These are phyloP conservation scores for Podaxis pistillaris DNA, from an alignment of 768 basidiomycete species.

Conservation along the genomic window DNA sequence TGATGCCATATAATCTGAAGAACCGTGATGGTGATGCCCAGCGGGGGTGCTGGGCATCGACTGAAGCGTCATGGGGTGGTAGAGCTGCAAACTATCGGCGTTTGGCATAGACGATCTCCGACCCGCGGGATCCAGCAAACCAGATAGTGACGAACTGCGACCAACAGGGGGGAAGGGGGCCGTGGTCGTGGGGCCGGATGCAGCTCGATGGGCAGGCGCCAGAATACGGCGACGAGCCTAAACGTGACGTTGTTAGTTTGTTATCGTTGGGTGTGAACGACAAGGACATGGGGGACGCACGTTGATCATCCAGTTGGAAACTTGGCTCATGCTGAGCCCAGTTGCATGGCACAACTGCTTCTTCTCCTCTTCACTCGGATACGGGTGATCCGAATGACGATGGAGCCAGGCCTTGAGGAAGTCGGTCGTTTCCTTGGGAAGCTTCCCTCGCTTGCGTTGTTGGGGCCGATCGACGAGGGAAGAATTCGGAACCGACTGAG, in stretches of 20 bases:
- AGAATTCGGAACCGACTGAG: constrained; percentile 49
- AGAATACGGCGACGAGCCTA: constrained; percentile 82
- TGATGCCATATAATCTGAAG: constrained; percentile 40
- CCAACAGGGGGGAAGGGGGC: constrained; percentile 62
- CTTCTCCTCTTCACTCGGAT: constrained; percentile 89
- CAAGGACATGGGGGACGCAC: constrained; percentile 31
- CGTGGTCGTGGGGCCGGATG: constrained; percentile 75
- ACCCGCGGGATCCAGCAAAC: constrained; percentile 39
- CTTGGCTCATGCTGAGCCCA: constrained; percentile 84
- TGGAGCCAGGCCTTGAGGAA: constrained; percentile 88
- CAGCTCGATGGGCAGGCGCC: constrained; percentile 76
- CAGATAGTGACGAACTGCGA: constrained; percentile 42
- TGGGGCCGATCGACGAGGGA: constrained; percentile 73
- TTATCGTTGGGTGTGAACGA: neutral
- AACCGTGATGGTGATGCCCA: constrained; percentile 35
- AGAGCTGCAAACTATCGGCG: constrained; percentile 69
- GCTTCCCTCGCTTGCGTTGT: constrained; percentile 75
- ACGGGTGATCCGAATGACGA: constrained; percentile 85
- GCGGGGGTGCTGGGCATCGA: constrained; percentile 42
- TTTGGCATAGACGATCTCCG: constrained; percentile 66
- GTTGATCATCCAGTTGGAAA: constrained; percentile 94
- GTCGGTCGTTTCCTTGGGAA: constrained; percentile 89
- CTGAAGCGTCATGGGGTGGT: constrained; percentile 78
- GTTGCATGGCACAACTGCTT: constrained; percentile 86
- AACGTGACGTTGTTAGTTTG: constrained; percentile 9